Base-by-base conservation (phyloP, 2,329 filamentous ascomycete species). In the Fusarium sp. region DNA sequence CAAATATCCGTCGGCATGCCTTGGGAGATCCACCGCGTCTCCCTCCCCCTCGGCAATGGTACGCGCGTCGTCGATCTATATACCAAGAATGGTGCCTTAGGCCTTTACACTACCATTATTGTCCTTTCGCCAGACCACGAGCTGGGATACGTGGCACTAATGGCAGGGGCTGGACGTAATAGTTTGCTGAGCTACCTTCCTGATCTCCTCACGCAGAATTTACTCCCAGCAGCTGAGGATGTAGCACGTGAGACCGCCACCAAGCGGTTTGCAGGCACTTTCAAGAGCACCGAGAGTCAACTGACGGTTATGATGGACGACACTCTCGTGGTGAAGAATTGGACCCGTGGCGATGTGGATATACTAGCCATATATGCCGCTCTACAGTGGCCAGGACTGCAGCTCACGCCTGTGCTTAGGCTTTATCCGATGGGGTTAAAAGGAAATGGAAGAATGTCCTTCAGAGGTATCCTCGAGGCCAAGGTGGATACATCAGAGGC, bases 1-100 rank as follows among this genome's bases (percentile, higher is more conserved):
- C 13, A n/a, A 8, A 33, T 65, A 22, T 59, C 62, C 0, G 31
- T 65, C 5, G 62, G 62, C 2, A 65, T 65, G 62, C 60, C 62
- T 5, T 65, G 62, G 62, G 62, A 65, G 43, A 65, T 65, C 1
- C 36, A 52, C 2, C 62, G 62, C 4, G 64, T n/a, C 2, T 6
- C 19, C 4, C 3, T 54, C 2, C 57, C 60, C 2, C 19, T 63
- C 14, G 26, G 21, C 8, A 33, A 5, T 6, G 47, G 46, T 10
- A 10, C 22, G 6, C n/a, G 55, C 3, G 21, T 50, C 8, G 21
- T 47, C 0, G 62, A 65, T 15, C 33, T 65, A 1, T 65, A 65
- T 24, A 49, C 60, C 1, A 65, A 65, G 36, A 65, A 65, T 14
- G 62, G 62, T 0, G 60, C 36, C 1, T 4, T 44, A 1, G 46